These are phyloP conservation scores for Trifolium repens DNA, from an alignment of 306 rosid genomes.

Conservation along the genomic window DNA sequence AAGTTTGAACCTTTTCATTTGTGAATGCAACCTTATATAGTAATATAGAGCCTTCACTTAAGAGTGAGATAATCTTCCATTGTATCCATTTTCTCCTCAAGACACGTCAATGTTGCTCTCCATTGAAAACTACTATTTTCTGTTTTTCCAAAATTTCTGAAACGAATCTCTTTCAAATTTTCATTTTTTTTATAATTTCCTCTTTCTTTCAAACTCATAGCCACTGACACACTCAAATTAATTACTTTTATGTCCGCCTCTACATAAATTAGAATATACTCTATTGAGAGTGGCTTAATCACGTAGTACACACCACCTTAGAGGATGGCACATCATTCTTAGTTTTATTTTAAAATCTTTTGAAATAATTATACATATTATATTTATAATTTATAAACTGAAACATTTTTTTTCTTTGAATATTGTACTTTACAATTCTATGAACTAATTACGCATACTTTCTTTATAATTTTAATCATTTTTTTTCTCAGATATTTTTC, in stretches of 20 bases:
- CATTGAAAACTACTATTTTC: neutral
- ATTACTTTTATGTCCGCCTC: neutral
- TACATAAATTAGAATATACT: slow-evolving; percentile 2
- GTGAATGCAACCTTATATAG: neutral
- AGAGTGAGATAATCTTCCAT: neutral
- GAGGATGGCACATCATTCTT: neutral
- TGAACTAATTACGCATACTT: slow-evolving; percentile 1
- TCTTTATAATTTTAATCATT: neutral
- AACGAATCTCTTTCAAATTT: neutral
- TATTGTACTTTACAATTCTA: slow-evolving; percentile 4
- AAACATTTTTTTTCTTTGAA: neutral
- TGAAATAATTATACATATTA: slow-evolving; percentile 1
- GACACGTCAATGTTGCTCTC: neutral
- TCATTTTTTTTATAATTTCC: neutral
- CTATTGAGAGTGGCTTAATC: neutral
- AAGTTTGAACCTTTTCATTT: too few relatives aligned
- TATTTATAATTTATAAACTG: neutral
- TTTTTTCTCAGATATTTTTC: neutral
- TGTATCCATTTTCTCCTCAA: neutral
- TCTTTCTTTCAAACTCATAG: neutral
- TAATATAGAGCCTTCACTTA: neutral
- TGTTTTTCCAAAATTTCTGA: neutral
- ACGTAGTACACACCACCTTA: neutral
- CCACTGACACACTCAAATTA: neutral
- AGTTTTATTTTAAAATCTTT: neutral